Evolutionary conservation across 345 rosid genomes (phyloP).

Genomic region (Raphanus sativus): DNA sequence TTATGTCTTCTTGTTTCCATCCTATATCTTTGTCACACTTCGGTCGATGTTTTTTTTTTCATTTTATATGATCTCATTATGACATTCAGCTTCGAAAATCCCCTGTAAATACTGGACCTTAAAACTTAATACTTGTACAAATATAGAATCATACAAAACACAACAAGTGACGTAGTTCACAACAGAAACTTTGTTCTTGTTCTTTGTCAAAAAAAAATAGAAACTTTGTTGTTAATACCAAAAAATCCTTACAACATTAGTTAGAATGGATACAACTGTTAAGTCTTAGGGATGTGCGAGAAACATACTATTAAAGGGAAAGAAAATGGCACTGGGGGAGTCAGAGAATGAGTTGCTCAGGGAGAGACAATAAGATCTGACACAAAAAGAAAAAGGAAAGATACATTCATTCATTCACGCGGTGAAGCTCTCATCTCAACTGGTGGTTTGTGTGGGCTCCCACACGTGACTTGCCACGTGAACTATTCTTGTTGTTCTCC

Average conservation of each 20-base stretch:
- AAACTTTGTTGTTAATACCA: too few species aligned
- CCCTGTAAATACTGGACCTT: too few species aligned
- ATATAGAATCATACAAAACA: background rate
- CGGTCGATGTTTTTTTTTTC: background rate
- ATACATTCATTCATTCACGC: conserved; percentile 31
- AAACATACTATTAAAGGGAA: conserved; percentile 6
- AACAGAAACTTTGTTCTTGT: too few species aligned
- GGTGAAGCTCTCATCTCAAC: background rate
- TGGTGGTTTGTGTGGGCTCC: conserved; percentile 19
- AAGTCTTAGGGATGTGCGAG: conserved; percentile 24
- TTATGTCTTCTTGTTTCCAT: conserved; percentile 23
- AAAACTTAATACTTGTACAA: background rate
- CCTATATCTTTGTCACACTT: conserved; percentile 28
- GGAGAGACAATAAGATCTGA: conserved; percentile 38
- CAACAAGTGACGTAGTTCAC: too few species aligned
- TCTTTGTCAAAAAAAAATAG: too few species aligned
- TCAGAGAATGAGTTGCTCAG: conserved; percentile 34
- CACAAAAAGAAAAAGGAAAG: background rate
- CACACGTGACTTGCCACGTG: conserved; percentile 35
- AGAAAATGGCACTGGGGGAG: conserved; percentile 28
- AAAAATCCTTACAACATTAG: background rate
- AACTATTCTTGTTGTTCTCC: conserved; percentile 4
- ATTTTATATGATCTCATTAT: background rate
- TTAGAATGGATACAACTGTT: background rate
- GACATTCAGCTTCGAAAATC: background rate